phyloP scores from a whole-genome alignment of 257 asterid genomes.

The Solanum raphanifolium region DNA sequence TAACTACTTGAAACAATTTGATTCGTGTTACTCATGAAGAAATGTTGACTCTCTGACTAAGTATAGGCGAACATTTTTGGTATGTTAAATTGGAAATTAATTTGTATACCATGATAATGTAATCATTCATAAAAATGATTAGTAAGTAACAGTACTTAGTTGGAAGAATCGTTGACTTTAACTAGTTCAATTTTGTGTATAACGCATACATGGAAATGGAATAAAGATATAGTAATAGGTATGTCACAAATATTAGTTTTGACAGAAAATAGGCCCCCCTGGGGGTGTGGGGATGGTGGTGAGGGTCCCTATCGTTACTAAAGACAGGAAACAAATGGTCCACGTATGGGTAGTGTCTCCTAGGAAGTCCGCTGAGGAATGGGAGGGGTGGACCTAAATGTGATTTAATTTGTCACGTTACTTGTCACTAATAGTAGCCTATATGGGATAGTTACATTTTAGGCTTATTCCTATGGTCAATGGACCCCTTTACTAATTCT shows the following conservation, averaged over 20 bases:
- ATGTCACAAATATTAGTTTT: not conserved
- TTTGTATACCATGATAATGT: not conserved
- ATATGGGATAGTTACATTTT: not conserved
- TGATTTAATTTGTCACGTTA: conserved; percentile 5
- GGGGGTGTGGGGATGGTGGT: not conserved
- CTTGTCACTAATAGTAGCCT: not conserved
- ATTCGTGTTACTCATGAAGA: not conserved
- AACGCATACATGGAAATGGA: not conserved
- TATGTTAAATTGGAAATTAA: not conserved
- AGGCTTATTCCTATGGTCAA: not conserved
- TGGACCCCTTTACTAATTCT: not conserved
- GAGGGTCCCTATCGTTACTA: not conserved
- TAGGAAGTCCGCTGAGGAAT: conserved; percentile 1
- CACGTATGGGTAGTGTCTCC: conserved; percentile 4
- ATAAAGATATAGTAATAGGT: not conserved
- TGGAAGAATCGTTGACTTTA: not conserved
- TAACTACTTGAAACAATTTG: not conserved
- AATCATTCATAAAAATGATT: not conserved
- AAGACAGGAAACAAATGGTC: conserved; percentile 3
- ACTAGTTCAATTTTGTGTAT: not conserved
- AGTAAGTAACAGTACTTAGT: not conserved
- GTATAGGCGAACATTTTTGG: not conserved
- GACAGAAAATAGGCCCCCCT: not conserved
- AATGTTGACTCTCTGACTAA: not conserved
- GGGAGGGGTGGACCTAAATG: conserved; percentile 6